Conservation (phyloP, 2,329 filamentous ascomycete species). For the Stemphylium beticola region DNA sequence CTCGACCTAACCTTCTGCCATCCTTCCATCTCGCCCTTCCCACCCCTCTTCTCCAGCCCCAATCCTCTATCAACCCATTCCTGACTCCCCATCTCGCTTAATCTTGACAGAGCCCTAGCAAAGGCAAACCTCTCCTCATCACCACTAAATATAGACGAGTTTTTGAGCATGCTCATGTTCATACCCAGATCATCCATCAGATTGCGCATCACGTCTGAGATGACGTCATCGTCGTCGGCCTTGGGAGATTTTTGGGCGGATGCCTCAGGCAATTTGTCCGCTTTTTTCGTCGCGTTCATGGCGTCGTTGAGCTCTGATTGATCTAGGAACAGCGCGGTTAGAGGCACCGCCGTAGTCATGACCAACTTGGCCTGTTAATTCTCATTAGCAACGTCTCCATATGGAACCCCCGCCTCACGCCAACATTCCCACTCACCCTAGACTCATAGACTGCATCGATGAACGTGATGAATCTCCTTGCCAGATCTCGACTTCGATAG, state of each 20-base stretch:
- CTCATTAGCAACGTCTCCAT: conserved; percentile 5
- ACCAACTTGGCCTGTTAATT: conserved; percentile 82
- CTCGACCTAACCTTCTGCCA: conserved; percentile 70
- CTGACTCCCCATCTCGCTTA: conserved; percentile 91
- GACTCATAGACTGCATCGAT: conserved; percentile 94
- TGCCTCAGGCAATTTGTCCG: conserved; percentile 49
- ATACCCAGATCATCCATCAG: conserved; percentile 88
- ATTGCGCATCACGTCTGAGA: conserved; percentile 75
- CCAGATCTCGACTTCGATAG: conserved; percentile 81
- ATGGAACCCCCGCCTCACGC: too few species aligned
- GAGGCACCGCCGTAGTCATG: conserved; percentile 83
- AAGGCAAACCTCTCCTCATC: conserved; percentile 98
- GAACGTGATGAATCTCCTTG: conserved; percentile 94
- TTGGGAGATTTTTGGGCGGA: background rate
- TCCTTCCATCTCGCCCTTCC: conserved; percentile 68
- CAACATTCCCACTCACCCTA: conserved; percentile 50
- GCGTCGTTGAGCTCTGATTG: conserved; percentile 56
- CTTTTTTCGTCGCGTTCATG: conserved; percentile 50
- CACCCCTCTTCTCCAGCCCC: conserved; percentile 68
- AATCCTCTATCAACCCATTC: conserved; percentile 90
- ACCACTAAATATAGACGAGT: conserved; percentile 84
- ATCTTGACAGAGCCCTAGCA: conserved; percentile 80
- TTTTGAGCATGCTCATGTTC: conserved; percentile 84
- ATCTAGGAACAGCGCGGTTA: conserved; percentile 85
- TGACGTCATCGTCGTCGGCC: conserved; percentile 54